Evolutionary conservation across 495 filamentous ascomycete genomes (phyloP).

Genomic region (Beverwykella pulmonaria): DNA sequence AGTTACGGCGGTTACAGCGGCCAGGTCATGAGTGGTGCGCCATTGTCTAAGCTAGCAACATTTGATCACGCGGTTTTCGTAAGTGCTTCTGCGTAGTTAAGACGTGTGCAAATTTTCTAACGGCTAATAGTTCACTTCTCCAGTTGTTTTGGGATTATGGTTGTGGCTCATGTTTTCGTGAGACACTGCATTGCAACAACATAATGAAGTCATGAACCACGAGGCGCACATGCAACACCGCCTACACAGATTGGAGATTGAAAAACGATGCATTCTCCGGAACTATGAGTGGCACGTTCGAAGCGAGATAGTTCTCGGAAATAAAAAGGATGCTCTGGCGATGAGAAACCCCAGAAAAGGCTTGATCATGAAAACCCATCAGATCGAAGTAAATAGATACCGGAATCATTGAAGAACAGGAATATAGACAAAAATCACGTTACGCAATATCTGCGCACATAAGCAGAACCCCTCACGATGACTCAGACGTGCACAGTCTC

Average conservation of each 20-base stretch:
- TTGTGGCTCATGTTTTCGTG: not conserved
- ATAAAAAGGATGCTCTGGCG: too few relatives aligned
- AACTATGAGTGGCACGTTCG: too few relatives aligned
- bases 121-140: not conserved
- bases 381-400: too few relatives aligned
- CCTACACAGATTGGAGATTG: not conserved
- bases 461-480: not conserved
- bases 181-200: not conserved
- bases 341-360: too few relatives aligned
- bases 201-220: not conserved
- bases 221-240: not conserved
- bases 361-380: too few relatives aligned
- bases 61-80: constrained; percentile 2
- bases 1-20: too few relatives aligned
- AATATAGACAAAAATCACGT: too few relatives aligned
- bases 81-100: not conserved
- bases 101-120: not conserved
- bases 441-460: not conserved
- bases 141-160: not conserved
- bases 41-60: not conserved
- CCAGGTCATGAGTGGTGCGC: not conserved
- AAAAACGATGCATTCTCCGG: too few relatives aligned
- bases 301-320: too few relatives aligned
- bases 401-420: too few relatives aligned
- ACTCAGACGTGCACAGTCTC: not conserved